These are phyloP conservation scores for Lentinus tigrinus DNA, from an alignment of 768 basidiomycete species.

Conservation along the genomic window DNA sequence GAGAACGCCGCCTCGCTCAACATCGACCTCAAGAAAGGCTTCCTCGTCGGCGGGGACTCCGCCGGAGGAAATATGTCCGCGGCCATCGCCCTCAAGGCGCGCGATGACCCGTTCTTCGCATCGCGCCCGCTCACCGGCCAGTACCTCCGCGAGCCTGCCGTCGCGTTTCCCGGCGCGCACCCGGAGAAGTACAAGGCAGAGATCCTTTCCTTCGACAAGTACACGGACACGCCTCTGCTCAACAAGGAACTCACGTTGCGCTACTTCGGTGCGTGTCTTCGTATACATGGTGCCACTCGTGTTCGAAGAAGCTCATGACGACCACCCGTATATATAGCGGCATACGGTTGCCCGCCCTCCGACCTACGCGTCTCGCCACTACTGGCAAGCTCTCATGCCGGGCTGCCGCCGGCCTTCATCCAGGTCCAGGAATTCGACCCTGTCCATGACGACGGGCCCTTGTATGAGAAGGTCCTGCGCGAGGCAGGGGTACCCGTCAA, in stretches of 20 bases:
- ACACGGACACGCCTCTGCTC: conserved; percentile 20
- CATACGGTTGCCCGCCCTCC: not conserved
- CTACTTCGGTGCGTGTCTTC: not conserved
- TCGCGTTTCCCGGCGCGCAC: not conserved
- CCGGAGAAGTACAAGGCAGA: conserved; percentile 2
- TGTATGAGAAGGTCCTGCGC: conserved; percentile 24
- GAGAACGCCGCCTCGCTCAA: conserved; percentile 8
- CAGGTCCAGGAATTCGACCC: conserved; percentile 26
- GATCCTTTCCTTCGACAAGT: conserved; percentile 15
- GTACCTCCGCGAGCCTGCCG: conserved; percentile 17
- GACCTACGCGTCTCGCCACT: conserved; percentile 19
- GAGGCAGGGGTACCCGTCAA: conserved; percentile 23
- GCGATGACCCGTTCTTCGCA: conserved; percentile 22
- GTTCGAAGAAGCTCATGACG: too few species aligned
- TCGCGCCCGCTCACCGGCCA: conserved; percentile 22
- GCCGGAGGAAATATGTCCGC: conserved; percentile 23
- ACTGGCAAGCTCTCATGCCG: conserved; percentile 19
- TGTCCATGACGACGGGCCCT: conserved; percentile 27
- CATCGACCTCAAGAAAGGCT: conserved; percentile 19
- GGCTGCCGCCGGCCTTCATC: conserved; percentile 23
- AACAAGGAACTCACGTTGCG: not conserved
- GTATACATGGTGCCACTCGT: too few species aligned
- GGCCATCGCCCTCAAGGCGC: conserved; percentile 19
- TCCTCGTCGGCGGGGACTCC: conserved; percentile 25
- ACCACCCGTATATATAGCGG: not conserved